Percentiles rank a stretch among this genome's conserved stretches.
phyloP scores from a whole-genome alignment of 441 rosid genomes.

The Manihot esculenta region DNA sequence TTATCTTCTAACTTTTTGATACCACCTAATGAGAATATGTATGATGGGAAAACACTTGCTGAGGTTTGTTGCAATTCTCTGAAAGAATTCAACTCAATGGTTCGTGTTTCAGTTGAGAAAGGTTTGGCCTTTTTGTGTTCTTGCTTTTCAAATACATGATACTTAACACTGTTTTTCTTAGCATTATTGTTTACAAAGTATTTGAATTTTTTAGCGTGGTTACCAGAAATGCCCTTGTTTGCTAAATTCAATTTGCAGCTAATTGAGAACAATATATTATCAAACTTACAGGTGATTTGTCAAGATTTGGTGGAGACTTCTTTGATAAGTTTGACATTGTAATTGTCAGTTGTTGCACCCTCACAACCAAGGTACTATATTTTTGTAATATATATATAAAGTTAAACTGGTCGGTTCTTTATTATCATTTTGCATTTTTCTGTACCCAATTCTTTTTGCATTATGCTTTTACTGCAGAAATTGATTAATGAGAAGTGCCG shows the following conservation, averaged over 20 bases:
- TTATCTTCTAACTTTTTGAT: slow-evolving; percentile 63
- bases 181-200: background rate
- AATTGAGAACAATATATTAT: background rate
- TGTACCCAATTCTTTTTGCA: slow-evolving; percentile 6
- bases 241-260: slow-evolving; percentile 4
- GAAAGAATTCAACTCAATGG: slow-evolving; percentile 86
- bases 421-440: background rate
- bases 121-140: slow-evolving; percentile 34
- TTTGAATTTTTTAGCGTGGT: background rate
- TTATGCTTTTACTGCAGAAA: slow-evolving; percentile 41
- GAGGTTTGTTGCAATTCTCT: slow-evolving; percentile 61
- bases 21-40: slow-evolving; percentile 43
- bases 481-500: slow-evolving; percentile 72
- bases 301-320: slow-evolving; percentile 51
- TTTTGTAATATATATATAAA: slow-evolving; percentile 8
- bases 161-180: background rate
- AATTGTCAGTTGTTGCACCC: slow-evolving; percentile 61
- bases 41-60: slow-evolving; percentile 46
- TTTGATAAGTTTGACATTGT: slow-evolving; percentile 69
- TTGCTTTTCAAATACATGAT: background rate
- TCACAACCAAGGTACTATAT: slow-evolving; percentile 48
- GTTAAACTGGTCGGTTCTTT: background rate
- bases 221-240: background rate
- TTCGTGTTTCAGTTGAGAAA: slow-evolving; percentile 67
- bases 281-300: slow-evolving; percentile 56